Evolutionary conservation across 75 land plant species (phyloP).

Genomic region (Picea sitchensis): DNA sequence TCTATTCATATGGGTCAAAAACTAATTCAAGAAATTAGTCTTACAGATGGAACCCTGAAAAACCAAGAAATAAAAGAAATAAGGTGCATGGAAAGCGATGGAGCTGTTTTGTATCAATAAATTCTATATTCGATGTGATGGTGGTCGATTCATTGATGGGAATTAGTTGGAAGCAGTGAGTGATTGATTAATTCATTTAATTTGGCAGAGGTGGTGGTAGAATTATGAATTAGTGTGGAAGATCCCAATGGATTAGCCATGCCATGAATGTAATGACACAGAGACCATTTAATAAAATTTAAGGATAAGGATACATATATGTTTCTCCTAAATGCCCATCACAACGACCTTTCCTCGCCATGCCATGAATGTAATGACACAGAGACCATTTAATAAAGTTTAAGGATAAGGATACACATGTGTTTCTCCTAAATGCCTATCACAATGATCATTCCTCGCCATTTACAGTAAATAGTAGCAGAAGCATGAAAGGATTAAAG

Average conservation of each 20-base stretch:
- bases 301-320: slow-evolving; percentile 1
- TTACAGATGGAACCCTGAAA: no score
- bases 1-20: no score
- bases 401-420: slow-evolving; percentile 1
- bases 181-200: neutral
- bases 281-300: slow-evolving; percentile 6
- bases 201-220: neutral
- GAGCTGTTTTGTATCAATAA: neutral
- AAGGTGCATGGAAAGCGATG: neutral
- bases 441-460: neutral
- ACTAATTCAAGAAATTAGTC: no score
- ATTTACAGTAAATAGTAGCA: neutral
- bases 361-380: no score
- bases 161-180: neutral
- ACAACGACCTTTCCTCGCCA: neutral
- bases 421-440: neutral
- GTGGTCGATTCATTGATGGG: neutral
- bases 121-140: neutral
- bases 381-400: slow-evolving; percentile 4
- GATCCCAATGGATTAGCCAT: neutral
- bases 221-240: neutral
- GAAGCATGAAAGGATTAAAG: neutral
- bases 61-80: no score
- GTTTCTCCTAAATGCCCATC: neutral
- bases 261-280: neutral